Percentiles rank a stretch among this genome's conserved stretches.
These are phyloP conservation scores for Haematococcus lacustris DNA, from an alignment of 139 green algal species.

Conservation along the genomic window DNA sequence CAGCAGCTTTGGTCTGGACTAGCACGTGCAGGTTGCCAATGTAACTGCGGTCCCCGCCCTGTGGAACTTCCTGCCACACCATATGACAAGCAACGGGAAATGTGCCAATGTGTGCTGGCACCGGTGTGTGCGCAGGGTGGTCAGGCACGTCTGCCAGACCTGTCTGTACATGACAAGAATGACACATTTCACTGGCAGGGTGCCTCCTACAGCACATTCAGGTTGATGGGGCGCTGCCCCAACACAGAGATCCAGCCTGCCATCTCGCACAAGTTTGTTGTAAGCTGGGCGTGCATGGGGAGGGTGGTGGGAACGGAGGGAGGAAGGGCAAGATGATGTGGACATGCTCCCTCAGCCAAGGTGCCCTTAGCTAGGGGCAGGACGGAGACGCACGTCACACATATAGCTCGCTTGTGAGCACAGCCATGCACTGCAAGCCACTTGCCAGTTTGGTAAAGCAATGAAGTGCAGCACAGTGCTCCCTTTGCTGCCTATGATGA, in stretches of 20 bases:
- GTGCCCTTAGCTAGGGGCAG: no score
- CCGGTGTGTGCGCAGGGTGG: conserved; percentile 24
- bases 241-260: conserved; percentile 29
- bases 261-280: conserved; percentile 39
- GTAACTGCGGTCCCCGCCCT: neutral
- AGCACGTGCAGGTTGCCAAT: neutral
- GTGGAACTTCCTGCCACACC: neutral
- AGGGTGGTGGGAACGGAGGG: neutral
- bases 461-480: neutral
- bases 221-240: conserved; percentile 22
- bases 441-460: neutral
- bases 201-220: conserved; percentile 31
- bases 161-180: conserved; percentile 45
- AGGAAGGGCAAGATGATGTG: neutral
- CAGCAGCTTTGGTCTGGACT: neutral
- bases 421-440: neutral
- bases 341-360: no score
- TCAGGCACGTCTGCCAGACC: conserved; percentile 34
- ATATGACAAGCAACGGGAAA: neutral
- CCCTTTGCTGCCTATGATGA: no score
- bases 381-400: neutral
- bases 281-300: conserved; percentile 9
- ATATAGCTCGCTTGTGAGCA: neutral
- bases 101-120: neutral
- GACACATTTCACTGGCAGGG: conserved; percentile 43